phyloP scores from a whole-genome alignment of 2,329 filamentous ascomycete species.

The Hypoxylon sp. region DNA sequence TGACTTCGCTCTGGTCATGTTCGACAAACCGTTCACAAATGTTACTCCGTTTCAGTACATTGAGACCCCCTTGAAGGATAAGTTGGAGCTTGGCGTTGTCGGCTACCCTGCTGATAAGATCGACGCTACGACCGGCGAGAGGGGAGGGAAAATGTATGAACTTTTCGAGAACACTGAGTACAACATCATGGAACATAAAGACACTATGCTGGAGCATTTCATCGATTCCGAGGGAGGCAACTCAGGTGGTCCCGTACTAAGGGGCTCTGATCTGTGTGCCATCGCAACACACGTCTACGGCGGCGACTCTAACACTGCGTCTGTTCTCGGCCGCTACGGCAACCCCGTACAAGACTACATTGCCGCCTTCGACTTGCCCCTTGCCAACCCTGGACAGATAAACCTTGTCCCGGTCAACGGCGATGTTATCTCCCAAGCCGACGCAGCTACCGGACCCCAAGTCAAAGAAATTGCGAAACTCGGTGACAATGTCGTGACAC shows the following conservation, averaged over 20 bases:
- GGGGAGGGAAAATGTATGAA: slow-evolving; percentile 24
- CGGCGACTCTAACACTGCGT: slow-evolving; percentile 18
- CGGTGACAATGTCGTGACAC: slow-evolving; percentile 15
- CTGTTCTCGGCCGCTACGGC: slow-evolving; percentile 19
- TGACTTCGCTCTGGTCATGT: slow-evolving; percentile 17
- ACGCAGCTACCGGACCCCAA: slow-evolving; percentile 16
- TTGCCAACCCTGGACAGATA: slow-evolving; percentile 20
- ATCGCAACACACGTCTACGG: slow-evolving; percentile 29
- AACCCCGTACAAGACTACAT: slow-evolving; percentile 30
- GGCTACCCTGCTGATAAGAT: slow-evolving; percentile 24
- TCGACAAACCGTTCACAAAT: slow-evolving; percentile 18
- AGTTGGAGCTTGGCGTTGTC: slow-evolving; percentile 22
- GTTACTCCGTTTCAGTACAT: slow-evolving; percentile 1
- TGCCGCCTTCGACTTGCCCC: slow-evolving; percentile 24
- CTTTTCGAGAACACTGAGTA: slow-evolving; percentile 15
- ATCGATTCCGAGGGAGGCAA: slow-evolving; percentile 27
- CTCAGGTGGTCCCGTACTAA: slow-evolving; percentile 20
- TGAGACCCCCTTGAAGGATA: slow-evolving; percentile 12
- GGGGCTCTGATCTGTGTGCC: slow-evolving; percentile 10
- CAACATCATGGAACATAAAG: slow-evolving; percentile 24
- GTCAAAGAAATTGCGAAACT: slow-evolving; percentile 17
- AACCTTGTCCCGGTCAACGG: slow-evolving; percentile 21
- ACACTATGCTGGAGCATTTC: slow-evolving; percentile 30
- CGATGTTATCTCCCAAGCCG: slow-evolving; percentile 12
- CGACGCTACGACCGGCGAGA: slow-evolving; percentile 10